phyloP scores from a whole-genome alignment of 2,329 filamentous ascomycete species.

The Sporothrix euskadiensis region DNA sequence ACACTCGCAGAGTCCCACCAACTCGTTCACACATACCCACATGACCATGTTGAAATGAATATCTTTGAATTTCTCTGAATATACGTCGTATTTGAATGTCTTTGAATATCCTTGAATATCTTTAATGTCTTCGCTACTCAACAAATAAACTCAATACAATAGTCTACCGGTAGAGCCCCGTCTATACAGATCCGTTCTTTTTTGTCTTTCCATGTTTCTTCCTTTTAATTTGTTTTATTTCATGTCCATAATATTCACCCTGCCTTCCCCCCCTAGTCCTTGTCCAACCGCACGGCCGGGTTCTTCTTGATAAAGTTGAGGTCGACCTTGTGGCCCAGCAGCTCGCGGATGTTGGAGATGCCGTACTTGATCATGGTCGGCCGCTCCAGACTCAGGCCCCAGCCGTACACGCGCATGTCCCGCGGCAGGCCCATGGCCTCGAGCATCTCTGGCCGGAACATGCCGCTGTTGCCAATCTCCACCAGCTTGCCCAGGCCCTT shows the following conservation, averaged over 20 bases:
- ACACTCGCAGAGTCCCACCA: not conserved
- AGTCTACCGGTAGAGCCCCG: constrained; percentile 7
- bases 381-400: constrained; percentile 85
- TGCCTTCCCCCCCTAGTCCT: constrained; percentile 56
- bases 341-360: constrained; percentile 86
- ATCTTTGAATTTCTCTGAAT: too few relatives aligned
- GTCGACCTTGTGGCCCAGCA: constrained; percentile 94
- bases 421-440: constrained; percentile 85
- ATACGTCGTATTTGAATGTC: too few relatives aligned
- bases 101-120: too few relatives aligned
- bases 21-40: not conserved
- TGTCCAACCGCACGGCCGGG: constrained; percentile 85
- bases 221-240: not conserved
- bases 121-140: not conserved
- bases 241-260: not conserved
- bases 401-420: constrained; percentile 90
- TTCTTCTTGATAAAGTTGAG: constrained; percentile 89
- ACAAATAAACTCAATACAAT: constrained; percentile 7
- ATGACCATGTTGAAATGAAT: not conserved
- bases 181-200: constrained; percentile 3
- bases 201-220: not conserved
- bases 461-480: constrained; percentile 96
- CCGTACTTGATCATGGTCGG: constrained; percentile 98
- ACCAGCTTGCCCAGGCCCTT: constrained; percentile 85
- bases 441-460: constrained; percentile 98